Percentiles rank a stretch among this genome's conserved stretches.
phyloP scores from a whole-genome alignment of 2,329 filamentous ascomycete genomes.

The Nannizziopsis barbatae region DNA sequence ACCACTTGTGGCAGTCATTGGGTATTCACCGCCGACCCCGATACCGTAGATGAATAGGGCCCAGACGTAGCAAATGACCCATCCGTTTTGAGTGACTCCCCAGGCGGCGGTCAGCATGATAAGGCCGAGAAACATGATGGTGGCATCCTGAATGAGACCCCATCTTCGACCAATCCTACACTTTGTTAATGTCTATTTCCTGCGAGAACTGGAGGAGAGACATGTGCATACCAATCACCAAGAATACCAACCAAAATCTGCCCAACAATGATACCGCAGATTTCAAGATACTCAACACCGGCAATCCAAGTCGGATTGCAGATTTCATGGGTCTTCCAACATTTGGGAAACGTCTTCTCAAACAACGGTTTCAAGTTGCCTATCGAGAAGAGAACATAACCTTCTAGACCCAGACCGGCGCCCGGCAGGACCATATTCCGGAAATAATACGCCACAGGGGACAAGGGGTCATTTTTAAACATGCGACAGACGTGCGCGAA shows the following conservation, averaged over 20 bases:
- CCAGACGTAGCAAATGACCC: conserved; percentile 96
- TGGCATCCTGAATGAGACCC: conserved; percentile 89
- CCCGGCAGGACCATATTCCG: conserved; percentile 85
- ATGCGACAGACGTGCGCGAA: conserved; percentile 57
- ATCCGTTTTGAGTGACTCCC: conserved; percentile 77
- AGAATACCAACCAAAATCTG: conserved; percentile 78
- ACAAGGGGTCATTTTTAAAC: conserved; percentile 76
- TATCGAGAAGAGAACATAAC: conserved; percentile 92
- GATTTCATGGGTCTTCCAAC: conserved; percentile 57
- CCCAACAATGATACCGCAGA: conserved; percentile 87
- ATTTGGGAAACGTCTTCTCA: conserved; percentile 58
- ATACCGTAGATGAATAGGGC: conserved; percentile 83
- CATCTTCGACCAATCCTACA: conserved; percentile 75
- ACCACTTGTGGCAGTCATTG: conserved; percentile 89
- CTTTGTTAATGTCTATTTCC: conserved; percentile 16
- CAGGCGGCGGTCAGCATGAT: conserved; percentile 85
- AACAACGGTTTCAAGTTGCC: conserved; percentile 84
- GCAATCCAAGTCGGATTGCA: conserved; percentile 74
- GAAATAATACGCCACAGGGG: conserved; percentile 75
- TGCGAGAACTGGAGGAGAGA: neutral
- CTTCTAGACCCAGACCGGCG: conserved; percentile 83
- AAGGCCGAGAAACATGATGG: conserved; percentile 88
- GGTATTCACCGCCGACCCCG: conserved; percentile 66
- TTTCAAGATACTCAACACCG: conserved; percentile 81
- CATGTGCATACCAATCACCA: conserved; percentile 49